Conservation (phyloP, 2,329 filamentous ascomycete genomes). For the Aspergillus sp. region DNA sequence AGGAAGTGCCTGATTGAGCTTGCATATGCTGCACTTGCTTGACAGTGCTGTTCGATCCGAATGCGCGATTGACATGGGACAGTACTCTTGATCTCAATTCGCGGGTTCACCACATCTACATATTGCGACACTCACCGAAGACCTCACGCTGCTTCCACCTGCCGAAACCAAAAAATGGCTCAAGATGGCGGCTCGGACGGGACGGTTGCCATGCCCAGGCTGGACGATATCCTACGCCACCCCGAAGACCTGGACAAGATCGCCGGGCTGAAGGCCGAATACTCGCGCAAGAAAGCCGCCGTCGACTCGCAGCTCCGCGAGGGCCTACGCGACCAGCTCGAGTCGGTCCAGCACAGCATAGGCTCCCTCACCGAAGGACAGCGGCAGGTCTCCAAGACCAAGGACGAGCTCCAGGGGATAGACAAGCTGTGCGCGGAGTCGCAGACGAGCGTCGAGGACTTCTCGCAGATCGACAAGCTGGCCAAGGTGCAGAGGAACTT, state of each 20-base stretch:
- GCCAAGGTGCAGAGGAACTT: conserved; percentile 72
- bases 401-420: conserved; percentile 98
- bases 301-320: conserved; percentile 84
- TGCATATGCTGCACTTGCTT: no score
- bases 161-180: conserved; percentile 22
- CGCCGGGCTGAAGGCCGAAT: conserved; percentile 76
- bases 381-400: conserved; percentile 82
- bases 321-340: conserved; percentile 83
- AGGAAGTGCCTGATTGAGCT: no score
- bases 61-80: no score
- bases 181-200: conserved; percentile 42
- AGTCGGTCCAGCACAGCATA: conserved; percentile 91
- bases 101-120: no score
- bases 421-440: conserved; percentile 95
- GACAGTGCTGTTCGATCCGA: no score
- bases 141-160: no score
- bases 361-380: conserved; percentile 79
- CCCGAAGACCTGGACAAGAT: conserved; percentile 98
- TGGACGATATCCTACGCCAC: conserved; percentile 86
- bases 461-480: conserved; percentile 65
- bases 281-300: conserved; percentile 83
- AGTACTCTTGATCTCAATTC: no score
- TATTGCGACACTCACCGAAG: neutral
- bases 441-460: conserved; percentile 95
- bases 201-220: conserved; percentile 58